A percentile compares a stretch with the other conserved stretches of the same genome.
These are phyloP conservation scores for Akanthomyces lecanii DNA, from an alignment of 2,329 filamentous ascomycete genomes.

Conservation along the genomic window DNA sequence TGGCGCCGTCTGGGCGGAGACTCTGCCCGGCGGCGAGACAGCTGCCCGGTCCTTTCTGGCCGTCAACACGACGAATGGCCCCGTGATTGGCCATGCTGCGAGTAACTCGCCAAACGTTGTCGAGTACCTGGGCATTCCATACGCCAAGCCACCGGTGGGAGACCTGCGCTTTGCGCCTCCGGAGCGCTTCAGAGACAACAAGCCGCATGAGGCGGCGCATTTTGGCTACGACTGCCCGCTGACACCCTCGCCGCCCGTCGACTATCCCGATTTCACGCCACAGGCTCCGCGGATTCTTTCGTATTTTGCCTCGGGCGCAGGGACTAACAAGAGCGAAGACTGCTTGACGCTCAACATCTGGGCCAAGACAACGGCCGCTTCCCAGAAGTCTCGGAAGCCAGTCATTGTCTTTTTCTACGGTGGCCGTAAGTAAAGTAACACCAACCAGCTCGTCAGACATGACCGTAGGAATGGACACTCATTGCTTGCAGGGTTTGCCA, in stretches of 20 bases:
- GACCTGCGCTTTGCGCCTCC: slow-evolving; percentile 35
- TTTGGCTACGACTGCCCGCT: slow-evolving; percentile 29
- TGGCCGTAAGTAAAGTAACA: slow-evolving; percentile 24
- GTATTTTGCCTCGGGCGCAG: slow-evolving; percentile 22
- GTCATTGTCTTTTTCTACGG: slow-evolving; percentile 39
- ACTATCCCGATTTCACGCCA: slow-evolving; percentile 27
- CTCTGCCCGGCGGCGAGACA: background rate
- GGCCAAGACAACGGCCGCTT: slow-evolving; percentile 30
- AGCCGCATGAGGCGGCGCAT: slow-evolving; percentile 22
- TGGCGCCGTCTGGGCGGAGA: background rate
- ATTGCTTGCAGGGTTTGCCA: slow-evolving; percentile 29
- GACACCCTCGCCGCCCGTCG: slow-evolving; percentile 22
- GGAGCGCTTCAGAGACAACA: slow-evolving; percentile 22
- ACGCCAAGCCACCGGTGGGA: slow-evolving; percentile 35
- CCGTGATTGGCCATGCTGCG: slow-evolving; percentile 30
- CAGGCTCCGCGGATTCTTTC: slow-evolving; percentile 27
- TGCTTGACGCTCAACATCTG: slow-evolving; percentile 37
- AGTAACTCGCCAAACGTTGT: slow-evolving; percentile 28
- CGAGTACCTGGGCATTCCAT: slow-evolving; percentile 39
- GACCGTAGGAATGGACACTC: background rate
- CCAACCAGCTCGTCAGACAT: too few species aligned
- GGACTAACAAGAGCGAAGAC: slow-evolving; percentile 31
- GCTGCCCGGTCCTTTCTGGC: slow-evolving; percentile 16
- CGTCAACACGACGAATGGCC: slow-evolving; percentile 31
- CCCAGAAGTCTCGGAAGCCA: slow-evolving; percentile 35